A percentile compares a stretch with the other conserved stretches of the same genome.
Conservation (phyloP, 805 yeast genomes). For the Barnettozyma sucrosica region DNA sequence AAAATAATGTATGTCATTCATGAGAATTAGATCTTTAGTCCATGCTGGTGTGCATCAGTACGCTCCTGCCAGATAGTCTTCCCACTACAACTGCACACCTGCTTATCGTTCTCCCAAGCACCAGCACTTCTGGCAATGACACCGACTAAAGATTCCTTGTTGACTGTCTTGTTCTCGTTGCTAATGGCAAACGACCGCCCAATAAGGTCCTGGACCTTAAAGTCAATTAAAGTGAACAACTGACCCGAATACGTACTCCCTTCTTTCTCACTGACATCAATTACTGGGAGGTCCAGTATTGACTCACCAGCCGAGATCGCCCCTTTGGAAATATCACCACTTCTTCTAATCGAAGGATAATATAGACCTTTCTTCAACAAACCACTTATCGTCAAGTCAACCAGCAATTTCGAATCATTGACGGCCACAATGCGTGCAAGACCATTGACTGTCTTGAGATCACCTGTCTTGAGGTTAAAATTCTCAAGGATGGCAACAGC, state of each 20-base stretch:
- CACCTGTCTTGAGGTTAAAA: conserved; percentile 37
- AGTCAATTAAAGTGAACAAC: conserved; percentile 37
- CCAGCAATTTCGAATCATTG: conserved; percentile 44
- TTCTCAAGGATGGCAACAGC: conserved; percentile 88
- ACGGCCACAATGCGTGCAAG: conserved; percentile 78
- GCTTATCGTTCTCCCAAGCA: conserved; percentile 91
- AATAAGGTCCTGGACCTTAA: conserved; percentile 54
- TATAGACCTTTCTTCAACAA: conserved; percentile 51
- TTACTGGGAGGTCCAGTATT: conserved; percentile 29
- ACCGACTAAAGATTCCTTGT: conserved; percentile 53
- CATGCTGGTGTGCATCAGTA: conserved; percentile 60
- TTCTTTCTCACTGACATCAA: conserved; percentile 25
- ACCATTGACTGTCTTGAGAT: conserved; percentile 64
- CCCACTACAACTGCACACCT: conserved; percentile 91
- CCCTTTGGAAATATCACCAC: conserved; percentile 75
- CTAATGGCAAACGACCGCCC: conserved; percentile 52
- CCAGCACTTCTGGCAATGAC: conserved; percentile 97
- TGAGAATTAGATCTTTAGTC: conserved; percentile 32
- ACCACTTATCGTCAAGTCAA: conserved; percentile 79
- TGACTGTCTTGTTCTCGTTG: conserved; percentile 15
- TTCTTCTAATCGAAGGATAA: conserved; percentile 58
- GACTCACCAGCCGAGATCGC: conserved; percentile 58
- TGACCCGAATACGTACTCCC: conserved; percentile 35
- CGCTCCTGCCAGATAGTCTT: conserved; percentile 96
- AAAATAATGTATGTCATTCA: not conserved